Evolutionary conservation across 2,329 filamentous ascomycete genomes (phyloP), one percentile per base, ranked within the genome.

Genomic region (Moelleriella libera): DNA sequence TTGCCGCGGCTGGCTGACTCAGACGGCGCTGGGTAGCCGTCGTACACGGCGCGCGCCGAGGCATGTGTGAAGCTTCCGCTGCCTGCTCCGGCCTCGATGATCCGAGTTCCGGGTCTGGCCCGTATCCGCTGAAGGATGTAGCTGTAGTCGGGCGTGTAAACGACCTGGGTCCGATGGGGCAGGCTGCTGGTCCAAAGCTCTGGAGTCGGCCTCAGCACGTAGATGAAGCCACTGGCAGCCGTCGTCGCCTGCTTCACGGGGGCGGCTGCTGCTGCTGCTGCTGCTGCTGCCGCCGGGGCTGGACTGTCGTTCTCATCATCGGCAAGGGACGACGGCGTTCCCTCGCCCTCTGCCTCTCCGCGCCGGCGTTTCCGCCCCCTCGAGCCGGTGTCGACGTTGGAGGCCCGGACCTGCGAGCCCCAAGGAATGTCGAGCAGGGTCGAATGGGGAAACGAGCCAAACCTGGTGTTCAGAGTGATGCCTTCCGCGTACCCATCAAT

Each of bases 371-470:
- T 83, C 46, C 84, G 76, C 34, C 88, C 88, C 56, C 88, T 74
- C n/a, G 88, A 92, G 10, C 89, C 88, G 0, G 89, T 96, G 58
- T 96, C 87, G 48, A 96, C 88, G 32, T 83, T 79, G 2, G 88
- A 95, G 6, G 92, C 92, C 44, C 87, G 76, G 28, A 97, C 82
- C 62, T 97, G 92, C 6, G 85, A 88, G 30, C 92, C 92, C 90
- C 90, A 97, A 41, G 86, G 84, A 47, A 88, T 71, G 5, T 79
- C 73, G 48, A 95, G 75, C 43, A 90, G 67, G 0, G 85, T 89
- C 9, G 77, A 83, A 60, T 90, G 86, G 0, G 86, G 85, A 51
- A 88, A 90, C 0, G 89, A 95, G 45, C 92, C 92, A 59, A 95
- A 98, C 43, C 89, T 82, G 1, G 90, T 98, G 67, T 95, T 97